phyloP scores from a whole-genome alignment of 2,329 filamentous ascomycete species.

The Cordyceps sp. region DNA sequence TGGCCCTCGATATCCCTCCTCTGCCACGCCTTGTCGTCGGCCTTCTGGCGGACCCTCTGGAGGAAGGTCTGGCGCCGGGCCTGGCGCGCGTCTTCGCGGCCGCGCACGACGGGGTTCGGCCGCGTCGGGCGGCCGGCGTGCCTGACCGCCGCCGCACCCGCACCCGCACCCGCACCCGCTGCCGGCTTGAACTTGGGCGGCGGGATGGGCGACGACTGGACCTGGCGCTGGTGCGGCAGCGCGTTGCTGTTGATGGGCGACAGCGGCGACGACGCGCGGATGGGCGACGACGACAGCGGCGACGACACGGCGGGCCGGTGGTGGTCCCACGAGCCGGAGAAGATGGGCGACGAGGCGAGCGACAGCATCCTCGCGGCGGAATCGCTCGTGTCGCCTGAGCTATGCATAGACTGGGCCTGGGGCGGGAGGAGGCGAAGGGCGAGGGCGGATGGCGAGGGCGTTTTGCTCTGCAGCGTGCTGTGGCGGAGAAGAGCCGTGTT shows the following conservation, averaged over 20 bases:
- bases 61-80: constrained; percentile 52
- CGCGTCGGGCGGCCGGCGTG: constrained; percentile 40
- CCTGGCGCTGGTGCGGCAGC: constrained; percentile 22
- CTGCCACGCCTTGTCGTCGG: constrained; percentile 43
- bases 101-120: constrained; percentile 44
- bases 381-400: constrained; percentile 11
- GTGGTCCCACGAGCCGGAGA: constrained; percentile 25
- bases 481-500: too few relatives aligned
- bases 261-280: constrained; percentile 32
- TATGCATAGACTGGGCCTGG: too few relatives aligned
- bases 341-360: constrained; percentile 24
- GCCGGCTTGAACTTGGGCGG: constrained; percentile 25
- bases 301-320: constrained; percentile 33
- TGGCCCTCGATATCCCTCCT: constrained; percentile 45
- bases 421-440: too few relatives aligned
- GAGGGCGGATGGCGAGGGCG: too few relatives aligned
- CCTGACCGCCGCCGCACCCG: too few relatives aligned
- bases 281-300: constrained; percentile 41
- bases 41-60: constrained; percentile 43
- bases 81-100: constrained; percentile 45
- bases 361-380: constrained; percentile 20
- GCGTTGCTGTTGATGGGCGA: constrained; percentile 25
- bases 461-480: too few relatives aligned
- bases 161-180: too few relatives aligned
- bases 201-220: constrained; percentile 27